Base-by-base conservation (phyloP, 306 rosid genomes). In the Vicia faba region DNA sequence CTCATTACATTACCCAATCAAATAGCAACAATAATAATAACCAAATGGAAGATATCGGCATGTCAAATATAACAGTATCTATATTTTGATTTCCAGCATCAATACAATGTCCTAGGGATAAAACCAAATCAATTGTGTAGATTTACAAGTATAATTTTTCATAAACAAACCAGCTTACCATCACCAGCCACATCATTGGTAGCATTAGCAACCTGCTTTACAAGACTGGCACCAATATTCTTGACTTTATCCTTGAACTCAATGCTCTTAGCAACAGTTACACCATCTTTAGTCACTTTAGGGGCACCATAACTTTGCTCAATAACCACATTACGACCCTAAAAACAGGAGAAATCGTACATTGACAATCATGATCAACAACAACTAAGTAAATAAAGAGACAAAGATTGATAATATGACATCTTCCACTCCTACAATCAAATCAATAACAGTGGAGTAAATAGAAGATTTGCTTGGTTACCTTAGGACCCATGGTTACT, bases 401-500 rank as follows among this genome's bases (percentile, higher is more conserved):
- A 29, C 2, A 14, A 57, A 0, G 11, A 64, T 18, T 10, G 23
- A 16, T 40, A 56, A 15, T 57, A 18, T 18, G 39, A 16, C 18
- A 62, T 41, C 35, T 55, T 49, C 16, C 62, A 81, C 18, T 63
- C 8, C 10, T 4, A 54, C 71, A 5, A 20, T 20, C 23, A 20
- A 20, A 20, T 20, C 23, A 20, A 20, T 20, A 20, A 20, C 23
- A 20, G 23, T 20, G 2, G 23, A 20, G 23, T 20, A 20, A 20
- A 20, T 20, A 45, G 18, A 45, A 16, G 0, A 68, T 61, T 19
- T 2, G 29, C 11, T 54, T 5, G 31, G n/a, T 46, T 35, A 92
- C 98, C 96, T 93, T 93, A 26, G 97, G 98, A 64, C 98, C 98
- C 97, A 93, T 93, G 55, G 98, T 93, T 57, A 93, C 95, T 84